Percentiles rank a stretch among this genome's conserved stretches.
Conservation (phyloP, 305 asterid genomes). For the Fraxinus baroniana region DNA sequence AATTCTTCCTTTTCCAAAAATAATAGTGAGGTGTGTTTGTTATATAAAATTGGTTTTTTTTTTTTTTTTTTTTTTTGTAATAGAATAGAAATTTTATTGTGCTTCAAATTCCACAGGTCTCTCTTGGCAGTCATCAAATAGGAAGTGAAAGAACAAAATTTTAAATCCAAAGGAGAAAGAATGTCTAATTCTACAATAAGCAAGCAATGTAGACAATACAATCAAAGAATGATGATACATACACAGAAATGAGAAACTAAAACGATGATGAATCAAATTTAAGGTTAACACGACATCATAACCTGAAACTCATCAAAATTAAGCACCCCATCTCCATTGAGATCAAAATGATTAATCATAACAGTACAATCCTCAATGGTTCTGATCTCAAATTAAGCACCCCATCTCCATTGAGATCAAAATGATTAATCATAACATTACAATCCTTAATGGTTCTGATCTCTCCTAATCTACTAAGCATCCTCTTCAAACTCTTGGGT, state of each 20-base stretch:
- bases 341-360: slow-evolving; percentile 61
- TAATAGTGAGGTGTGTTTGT: too few species aligned
- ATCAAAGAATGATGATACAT: not conserved
- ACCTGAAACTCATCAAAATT: slow-evolving; percentile 58
- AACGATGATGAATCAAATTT: not conserved
- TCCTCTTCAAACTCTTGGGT: slow-evolving; percentile 48
- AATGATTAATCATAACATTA: slow-evolving; percentile 47
- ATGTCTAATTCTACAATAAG: not conserved
- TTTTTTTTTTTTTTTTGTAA: too few species aligned
- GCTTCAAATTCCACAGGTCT: too few species aligned
- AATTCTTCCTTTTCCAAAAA: too few species aligned
- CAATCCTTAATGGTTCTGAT: slow-evolving; percentile 43
- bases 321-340: slow-evolving; percentile 66
- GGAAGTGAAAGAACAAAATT: too few species aligned
- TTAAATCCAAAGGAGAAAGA: not conserved
- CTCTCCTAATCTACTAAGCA: slow-evolving; percentile 53
- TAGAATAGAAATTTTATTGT: too few species aligned
- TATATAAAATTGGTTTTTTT: too few species aligned
- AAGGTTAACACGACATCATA: slow-evolving; percentile 47
- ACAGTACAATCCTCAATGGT: slow-evolving; percentile 42
- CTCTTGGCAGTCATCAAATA: too few species aligned
- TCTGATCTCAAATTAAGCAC: slow-evolving; percentile 48
- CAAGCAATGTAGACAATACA: not conserved
- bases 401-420: slow-evolving; percentile 70
- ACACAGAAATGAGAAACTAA: not conserved